Base-by-base conservation (phyloP, 1,284 basidiomycete genomes). In the Leucoagaricus sp. region DNA sequence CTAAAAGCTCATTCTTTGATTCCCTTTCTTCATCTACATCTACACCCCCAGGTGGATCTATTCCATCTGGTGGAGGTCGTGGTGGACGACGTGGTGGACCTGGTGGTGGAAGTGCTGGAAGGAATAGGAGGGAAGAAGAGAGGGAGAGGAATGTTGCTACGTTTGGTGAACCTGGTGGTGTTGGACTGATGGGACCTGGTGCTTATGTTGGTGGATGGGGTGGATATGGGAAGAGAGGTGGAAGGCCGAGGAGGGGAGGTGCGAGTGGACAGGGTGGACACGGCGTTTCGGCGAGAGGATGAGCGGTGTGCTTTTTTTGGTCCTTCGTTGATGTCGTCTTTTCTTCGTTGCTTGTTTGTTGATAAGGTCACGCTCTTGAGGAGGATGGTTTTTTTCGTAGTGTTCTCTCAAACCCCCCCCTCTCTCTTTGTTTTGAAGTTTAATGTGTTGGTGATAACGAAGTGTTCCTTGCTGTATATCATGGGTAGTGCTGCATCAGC, bases 151-250 rank as follows among this genome's bases (percentile, higher is more conserved):
- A 92, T 64, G 82, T 92, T 6, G 87, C 87, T 31, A 92, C 89
- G 12, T 92, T 92, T 75, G 89, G 89, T 4, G 90, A 91, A 68
- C 85, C 89, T 5, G 89, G 89, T 15, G 86, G 85, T 57, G 81
- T 87, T 25, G 87, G 88, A 9, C 67, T 89, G 50, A 79, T 89
- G 77, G 87, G 89, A 0, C 87, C 87, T 46, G 78, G 76, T 9
- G 76, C 75, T 3, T 79, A 80, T 68, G 76, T 78, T 33, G 75
- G 77, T 44, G 78, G 77, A 23, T 80, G 76, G 76, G 77, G 77
- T 23, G 75, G 75, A 26, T 74, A 75, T 67, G 74, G 76, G 2
- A 66, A 74, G 56, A 63, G 74, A 42, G 72, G 73, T 33, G 72
- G 72, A 29, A 55, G 72, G 29, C 65, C 67, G 29, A 62, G 72